phyloP scores from a whole-genome alignment of 1,284 basidiomycete species.

The Singerocomus inundabilis region DNA sequence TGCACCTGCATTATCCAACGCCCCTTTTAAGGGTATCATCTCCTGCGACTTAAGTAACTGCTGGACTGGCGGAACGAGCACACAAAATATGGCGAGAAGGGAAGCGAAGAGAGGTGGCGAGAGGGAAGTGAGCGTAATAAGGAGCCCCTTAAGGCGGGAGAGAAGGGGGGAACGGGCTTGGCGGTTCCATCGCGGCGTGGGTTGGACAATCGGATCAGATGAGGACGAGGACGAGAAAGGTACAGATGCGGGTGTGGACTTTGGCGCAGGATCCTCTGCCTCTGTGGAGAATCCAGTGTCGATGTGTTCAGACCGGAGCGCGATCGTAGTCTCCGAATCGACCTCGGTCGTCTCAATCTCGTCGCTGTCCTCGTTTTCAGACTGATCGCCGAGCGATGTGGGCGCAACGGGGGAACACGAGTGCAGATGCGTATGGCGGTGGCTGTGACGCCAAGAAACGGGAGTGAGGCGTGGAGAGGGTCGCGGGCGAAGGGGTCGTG shows the following conservation, averaged over 20 bases:
- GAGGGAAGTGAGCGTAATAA: slow-evolving; percentile 12
- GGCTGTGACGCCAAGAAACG: not conserved
- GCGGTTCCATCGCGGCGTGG: slow-evolving; percentile 7
- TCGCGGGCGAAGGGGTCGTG: not conserved
- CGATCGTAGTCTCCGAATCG: slow-evolving; percentile 27
- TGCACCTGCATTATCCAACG: slow-evolving; percentile 69
- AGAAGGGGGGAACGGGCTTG: not conserved
- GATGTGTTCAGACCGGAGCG: slow-evolving; percentile 2
- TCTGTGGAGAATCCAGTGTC: slow-evolving; percentile 22
- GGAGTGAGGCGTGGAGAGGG: not conserved
- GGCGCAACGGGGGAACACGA: slow-evolving; percentile 26
- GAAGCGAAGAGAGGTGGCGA: slow-evolving; percentile 74
- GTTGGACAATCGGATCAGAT: not conserved
- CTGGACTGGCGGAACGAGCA: slow-evolving; percentile 76
- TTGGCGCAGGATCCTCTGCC: slow-evolving; percentile 9
- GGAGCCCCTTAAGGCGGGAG: not conserved
- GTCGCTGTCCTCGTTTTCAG: slow-evolving; percentile 26
- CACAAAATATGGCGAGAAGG: slow-evolving; percentile 76
- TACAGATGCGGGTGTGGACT: too few relatives aligned
- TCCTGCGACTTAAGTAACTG: slow-evolving; percentile 56
- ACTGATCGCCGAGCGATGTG: slow-evolving; percentile 23
- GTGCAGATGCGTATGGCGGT: not conserved
- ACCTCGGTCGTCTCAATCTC: slow-evolving; percentile 19
- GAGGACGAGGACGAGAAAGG: not conserved
- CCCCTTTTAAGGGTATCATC: slow-evolving; percentile 69